phyloP scores from a whole-genome alignment of 208 protist genomes.

The Trichomonas gallinae region DNA sequence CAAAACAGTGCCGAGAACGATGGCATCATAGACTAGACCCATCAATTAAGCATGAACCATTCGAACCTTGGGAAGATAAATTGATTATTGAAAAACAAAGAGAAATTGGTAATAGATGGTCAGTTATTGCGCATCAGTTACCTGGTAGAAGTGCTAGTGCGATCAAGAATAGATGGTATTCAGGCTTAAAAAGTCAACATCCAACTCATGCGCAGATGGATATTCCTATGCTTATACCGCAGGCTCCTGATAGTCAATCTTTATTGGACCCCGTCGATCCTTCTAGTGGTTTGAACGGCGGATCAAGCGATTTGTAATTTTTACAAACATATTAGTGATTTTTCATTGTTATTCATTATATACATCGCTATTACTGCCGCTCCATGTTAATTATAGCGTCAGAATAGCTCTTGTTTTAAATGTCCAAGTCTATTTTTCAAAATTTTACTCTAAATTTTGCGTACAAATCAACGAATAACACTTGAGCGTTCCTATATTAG shows the following conservation, averaged over 20 bases:
- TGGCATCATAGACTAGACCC: background rate
- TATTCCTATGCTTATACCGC: background rate
- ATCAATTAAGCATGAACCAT: background rate
- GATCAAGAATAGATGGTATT: slow-evolving; percentile 2
- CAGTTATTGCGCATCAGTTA: background rate
- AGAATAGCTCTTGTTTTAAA: too few species aligned
- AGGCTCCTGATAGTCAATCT: background rate
- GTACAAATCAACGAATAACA: too few species aligned
- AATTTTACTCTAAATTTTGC: too few species aligned
- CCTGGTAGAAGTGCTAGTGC: background rate
- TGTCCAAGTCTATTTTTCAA: too few species aligned
- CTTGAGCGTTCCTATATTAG: too few species aligned
- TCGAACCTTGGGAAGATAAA: background rate
- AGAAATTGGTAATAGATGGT: background rate
- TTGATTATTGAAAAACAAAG: background rate
- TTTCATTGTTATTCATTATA: too few species aligned
- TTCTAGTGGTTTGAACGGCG: background rate
- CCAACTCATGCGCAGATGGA: background rate
- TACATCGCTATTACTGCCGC: too few species aligned
- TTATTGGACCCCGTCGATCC: background rate
- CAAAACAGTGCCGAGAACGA: background rate
- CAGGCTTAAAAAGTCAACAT: background rate
- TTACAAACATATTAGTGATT: too few species aligned
- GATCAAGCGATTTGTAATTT: background rate
- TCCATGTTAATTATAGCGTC: too few species aligned